These are phyloP conservation scores for Lithohypha guttulata DNA, from an alignment of 2,329 filamentous ascomycete genomes.

Conservation along the genomic window DNA sequence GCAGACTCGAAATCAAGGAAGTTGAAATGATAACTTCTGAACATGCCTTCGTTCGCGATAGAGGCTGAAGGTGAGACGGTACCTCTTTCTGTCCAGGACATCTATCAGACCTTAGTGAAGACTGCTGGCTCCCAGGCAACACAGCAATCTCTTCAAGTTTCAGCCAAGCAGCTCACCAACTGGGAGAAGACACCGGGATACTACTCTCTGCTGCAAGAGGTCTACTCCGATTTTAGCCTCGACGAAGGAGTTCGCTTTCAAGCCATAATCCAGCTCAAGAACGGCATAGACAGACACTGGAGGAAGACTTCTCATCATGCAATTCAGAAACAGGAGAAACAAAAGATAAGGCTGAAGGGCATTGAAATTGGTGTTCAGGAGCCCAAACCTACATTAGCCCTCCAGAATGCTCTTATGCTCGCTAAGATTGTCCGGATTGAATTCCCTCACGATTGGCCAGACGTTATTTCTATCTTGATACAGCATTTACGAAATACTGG, in stretches of 20 bases:
- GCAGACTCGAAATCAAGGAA: too few species aligned
- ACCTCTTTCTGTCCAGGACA: slow-evolving; percentile 52
- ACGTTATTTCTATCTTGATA: slow-evolving; percentile 30
- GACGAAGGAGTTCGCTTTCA: slow-evolving; percentile 74
- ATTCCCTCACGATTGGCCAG: slow-evolving; percentile 72
- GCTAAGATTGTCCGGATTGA: slow-evolving; percentile 85
- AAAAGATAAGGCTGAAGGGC: slow-evolving; percentile 61
- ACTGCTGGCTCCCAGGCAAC: slow-evolving; percentile 48
- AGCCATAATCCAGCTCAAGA: slow-evolving; percentile 88
- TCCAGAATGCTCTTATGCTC: slow-evolving; percentile 79
- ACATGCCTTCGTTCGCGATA: slow-evolving; percentile 22
- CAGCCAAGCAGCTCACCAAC: slow-evolving; percentile 55
- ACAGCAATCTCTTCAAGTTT: slow-evolving; percentile 44
- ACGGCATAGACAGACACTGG: slow-evolving; percentile 94
- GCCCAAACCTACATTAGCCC: slow-evolving; percentile 59
- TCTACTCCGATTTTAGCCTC: slow-evolving; percentile 69
- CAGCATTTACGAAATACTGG: slow-evolving; percentile 24
- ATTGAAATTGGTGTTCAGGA: slow-evolving; percentile 70
- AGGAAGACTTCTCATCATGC: slow-evolving; percentile 63
- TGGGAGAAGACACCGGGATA: slow-evolving; percentile 61
- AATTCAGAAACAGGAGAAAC: slow-evolving; percentile 60
- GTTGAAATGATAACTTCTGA: too few species aligned
- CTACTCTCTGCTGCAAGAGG: slow-evolving; percentile 60
- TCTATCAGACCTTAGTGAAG: slow-evolving; percentile 53
- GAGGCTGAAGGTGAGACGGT: slow-evolving; percentile 56